These are phyloP conservation scores for Artemisia princeps DNA, from an alignment of 140 eudicot species.

Conservation along the genomic window DNA sequence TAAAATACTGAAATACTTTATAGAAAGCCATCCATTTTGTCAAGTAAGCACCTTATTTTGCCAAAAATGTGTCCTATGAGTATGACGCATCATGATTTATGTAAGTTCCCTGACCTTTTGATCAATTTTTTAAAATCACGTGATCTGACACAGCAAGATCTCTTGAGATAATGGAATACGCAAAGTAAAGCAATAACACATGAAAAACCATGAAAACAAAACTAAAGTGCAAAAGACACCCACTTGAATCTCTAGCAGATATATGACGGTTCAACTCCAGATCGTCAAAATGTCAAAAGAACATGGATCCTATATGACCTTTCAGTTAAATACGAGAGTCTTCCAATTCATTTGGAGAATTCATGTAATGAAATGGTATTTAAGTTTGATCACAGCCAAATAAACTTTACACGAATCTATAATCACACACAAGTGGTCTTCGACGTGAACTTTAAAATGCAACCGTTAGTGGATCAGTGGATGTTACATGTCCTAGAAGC, in stretches of 20 bases:
- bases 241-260: background rate
- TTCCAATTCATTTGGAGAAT: background rate
- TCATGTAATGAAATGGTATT: background rate
- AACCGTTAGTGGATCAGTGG: constrained; percentile 1
- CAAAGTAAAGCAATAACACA: constrained; percentile 8
- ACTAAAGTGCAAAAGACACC: background rate
- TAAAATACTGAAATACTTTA: too few species aligned
- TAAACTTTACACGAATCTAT: constrained; percentile 2
- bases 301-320: constrained; percentile 6
- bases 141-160: constrained; percentile 17
- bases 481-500: constrained; percentile 9
- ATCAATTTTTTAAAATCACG: constrained; percentile 11
- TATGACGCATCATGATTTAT: background rate
- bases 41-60: background rate
- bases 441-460: constrained; percentile 9
- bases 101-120: background rate
- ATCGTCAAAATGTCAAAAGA: background rate
- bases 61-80: background rate
- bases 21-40: background rate
- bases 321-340: background rate
- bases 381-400: constrained; percentile 9
- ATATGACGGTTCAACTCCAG: constrained; percentile 5
- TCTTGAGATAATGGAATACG: background rate
- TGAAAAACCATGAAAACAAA: constrained; percentile 17
- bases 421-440: constrained; percentile 17